Base-by-base conservation (phyloP, 2,329 filamentous ascomycete genomes). In the Aspergillus arachidicola region DNA sequence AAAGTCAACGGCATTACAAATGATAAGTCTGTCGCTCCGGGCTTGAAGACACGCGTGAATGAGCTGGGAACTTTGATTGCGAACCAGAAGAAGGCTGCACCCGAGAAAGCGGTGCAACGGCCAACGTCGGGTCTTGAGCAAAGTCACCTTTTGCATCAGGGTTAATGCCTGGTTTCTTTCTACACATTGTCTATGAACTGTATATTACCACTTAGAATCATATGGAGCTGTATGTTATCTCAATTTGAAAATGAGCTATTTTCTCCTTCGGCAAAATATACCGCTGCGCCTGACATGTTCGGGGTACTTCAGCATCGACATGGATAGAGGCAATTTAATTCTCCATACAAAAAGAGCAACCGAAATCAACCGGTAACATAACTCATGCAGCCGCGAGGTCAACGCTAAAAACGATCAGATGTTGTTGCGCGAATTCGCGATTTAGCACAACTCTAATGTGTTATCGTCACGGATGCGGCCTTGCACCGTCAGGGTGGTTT, bases 381-480 rank as follows among this genome's bases (percentile, higher is more conserved):
- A 14, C 21, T 38, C 51, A 38, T 41, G 48, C 21, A 51, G 48
- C 28, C 16, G 48, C 10, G 16, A 28, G 30, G 28, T 30, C 11
- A 34, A 58, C 43, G 57, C 56, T 59, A 60, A 45, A 19, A 50
- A 57, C 34, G 28, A 43, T 48, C 45, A 50, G 23, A 60, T 19
- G 14, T 48, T 57, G 21, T 43, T 60, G 50, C 28, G 28, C 45
- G 23, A 43, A 26, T 51, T 6, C 43, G 41, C 2, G 26, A 34
- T 21, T 34, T 38, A 62, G 59, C 62, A 67, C 57, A 80, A 87
- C 38, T 89, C 85, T 71, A 96, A 75, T 1, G 91, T 94, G 73
- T 91, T 87, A 75, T 96, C 92, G 51, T 89, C 84, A 55, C 87
- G 83, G 69, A 95, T 87, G 61, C 79, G 86, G 43, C 87, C 92